A percentile compares a stretch with the other conserved stretches of the same genome.
Evolutionary conservation across 2,329 filamentous ascomycete species (phyloP).

Genomic region (Pseudogymnoascus sp.): DNA sequence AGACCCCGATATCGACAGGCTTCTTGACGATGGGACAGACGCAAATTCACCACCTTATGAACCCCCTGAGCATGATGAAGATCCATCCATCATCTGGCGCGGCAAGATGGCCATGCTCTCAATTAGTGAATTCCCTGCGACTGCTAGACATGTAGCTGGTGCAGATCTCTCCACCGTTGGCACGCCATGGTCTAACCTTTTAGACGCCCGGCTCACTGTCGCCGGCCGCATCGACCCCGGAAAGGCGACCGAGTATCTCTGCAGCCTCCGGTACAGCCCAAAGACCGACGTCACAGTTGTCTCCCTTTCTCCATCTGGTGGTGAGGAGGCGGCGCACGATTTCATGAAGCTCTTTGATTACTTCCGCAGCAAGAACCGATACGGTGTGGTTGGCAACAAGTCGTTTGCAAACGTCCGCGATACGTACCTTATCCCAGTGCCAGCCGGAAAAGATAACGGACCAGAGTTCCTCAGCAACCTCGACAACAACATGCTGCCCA

Average conservation of each 20-base stretch:
- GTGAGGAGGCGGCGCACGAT: slow-evolving; percentile 45
- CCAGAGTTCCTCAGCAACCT: slow-evolving; percentile 85
- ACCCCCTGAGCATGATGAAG: slow-evolving; percentile 61
- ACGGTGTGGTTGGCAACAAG: slow-evolving; percentile 79
- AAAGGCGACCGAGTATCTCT: slow-evolving; percentile 84
- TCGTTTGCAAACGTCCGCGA: slow-evolving; percentile 67
- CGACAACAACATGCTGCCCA: slow-evolving; percentile 73
- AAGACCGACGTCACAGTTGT: slow-evolving; percentile 80
- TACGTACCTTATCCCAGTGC: slow-evolving; percentile 82
- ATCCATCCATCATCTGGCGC: slow-evolving; percentile 69
- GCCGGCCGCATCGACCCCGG: slow-evolving; percentile 73
- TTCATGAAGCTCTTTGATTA: slow-evolving; percentile 81
- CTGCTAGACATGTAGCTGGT: slow-evolving; percentile 77
- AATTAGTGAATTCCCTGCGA: slow-evolving; percentile 65
- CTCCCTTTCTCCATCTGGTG: slow-evolving; percentile 55
- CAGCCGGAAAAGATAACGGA: slow-evolving; percentile 54
- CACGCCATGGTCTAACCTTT: slow-evolving; percentile 63
- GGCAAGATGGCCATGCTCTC: slow-evolving; percentile 69
- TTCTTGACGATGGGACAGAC: slow-evolving; percentile 63
- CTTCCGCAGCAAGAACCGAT: slow-evolving; percentile 72
- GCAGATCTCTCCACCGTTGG: slow-evolving; percentile 56
- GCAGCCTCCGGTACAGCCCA: slow-evolving; percentile 71
- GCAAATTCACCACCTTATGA: slow-evolving; percentile 77
- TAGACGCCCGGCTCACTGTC: slow-evolving; percentile 62
- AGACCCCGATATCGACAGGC: slow-evolving; percentile 82